Percentiles rank a stretch among this genome's conserved stretches.
Conservation (phyloP, 441 rosid species). For the Jatropha podagrica region DNA sequence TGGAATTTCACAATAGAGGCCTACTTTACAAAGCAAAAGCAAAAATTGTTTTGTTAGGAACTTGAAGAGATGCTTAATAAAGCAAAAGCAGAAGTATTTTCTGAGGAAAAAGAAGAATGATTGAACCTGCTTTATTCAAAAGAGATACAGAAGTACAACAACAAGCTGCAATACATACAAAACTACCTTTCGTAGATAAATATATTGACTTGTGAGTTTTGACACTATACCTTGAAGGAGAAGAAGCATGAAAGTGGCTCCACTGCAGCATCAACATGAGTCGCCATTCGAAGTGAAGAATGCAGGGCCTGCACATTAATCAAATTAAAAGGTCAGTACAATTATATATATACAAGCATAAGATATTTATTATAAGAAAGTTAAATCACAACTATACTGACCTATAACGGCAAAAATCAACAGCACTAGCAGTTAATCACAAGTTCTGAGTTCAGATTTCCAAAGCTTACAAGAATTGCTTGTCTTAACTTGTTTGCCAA, state of each 20-base stretch:
- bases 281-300: conserved; percentile 50
- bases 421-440: conserved; percentile 7
- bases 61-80: too few relatives aligned
- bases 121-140: too few relatives aligned
- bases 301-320: conserved; percentile 27
- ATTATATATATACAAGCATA: not conserved
- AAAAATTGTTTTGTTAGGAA: too few relatives aligned
- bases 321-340: conserved; percentile 11
- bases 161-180: too few relatives aligned
- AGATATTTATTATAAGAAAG: not conserved
- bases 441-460: not conserved
- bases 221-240: conserved; percentile 55
- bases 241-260: conserved; percentile 38
- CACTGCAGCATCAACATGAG: conserved; percentile 38
- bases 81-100: too few relatives aligned
- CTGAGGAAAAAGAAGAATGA: too few relatives aligned
- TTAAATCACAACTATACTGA: not conserved
- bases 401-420: conserved; percentile 1
- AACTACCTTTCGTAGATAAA: too few relatives aligned
- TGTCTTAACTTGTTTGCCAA: not conserved
- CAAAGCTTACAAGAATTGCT: not conserved
- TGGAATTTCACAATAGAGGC: too few relatives aligned
- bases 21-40: too few relatives aligned
- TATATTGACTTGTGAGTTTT: not conserved
- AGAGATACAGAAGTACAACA: too few relatives aligned